These are phyloP conservation scores for Sutorius eximius DNA, from an alignment of 1,284 basidiomycete genomes.

Conservation along the genomic window DNA sequence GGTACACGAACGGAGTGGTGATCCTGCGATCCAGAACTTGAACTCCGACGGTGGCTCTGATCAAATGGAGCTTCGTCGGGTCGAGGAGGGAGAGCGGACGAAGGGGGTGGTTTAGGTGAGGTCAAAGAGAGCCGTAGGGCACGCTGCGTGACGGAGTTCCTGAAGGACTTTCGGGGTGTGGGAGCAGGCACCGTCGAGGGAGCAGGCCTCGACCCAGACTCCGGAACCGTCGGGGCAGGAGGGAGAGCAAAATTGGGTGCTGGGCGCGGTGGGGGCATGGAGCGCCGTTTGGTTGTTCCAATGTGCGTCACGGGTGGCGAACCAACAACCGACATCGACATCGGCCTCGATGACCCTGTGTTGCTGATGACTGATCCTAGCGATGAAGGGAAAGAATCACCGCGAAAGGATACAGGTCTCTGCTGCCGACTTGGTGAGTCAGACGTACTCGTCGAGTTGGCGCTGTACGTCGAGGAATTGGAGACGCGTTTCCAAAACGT, in stretches of 20 bases:
- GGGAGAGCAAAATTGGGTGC: conserved; percentile 68
- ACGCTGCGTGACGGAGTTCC: conserved; percentile 53
- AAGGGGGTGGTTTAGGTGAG: conserved; percentile 63
- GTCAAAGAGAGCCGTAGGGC: conserved; percentile 58
- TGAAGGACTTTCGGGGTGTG: conserved; percentile 43
- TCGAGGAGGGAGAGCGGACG: conserved; percentile 53
- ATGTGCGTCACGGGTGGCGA: conserved; percentile 13
- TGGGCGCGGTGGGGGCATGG: conserved; percentile 68
- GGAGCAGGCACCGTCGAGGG: conserved; percentile 45
- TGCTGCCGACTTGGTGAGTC: conserved; percentile 39
- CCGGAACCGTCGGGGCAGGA: conserved; percentile 51
- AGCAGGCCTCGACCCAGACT: conserved; percentile 26
- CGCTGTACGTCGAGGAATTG: conserved; percentile 52
- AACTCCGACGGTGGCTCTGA: conserved; percentile 40
- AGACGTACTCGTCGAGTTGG: conserved; percentile 47
- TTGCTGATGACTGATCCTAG: conserved; percentile 5
- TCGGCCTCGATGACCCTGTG: conserved; percentile 16
- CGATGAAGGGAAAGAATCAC: conserved; percentile 11
- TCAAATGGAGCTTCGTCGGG: conserved; percentile 49
- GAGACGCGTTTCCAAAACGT: conserved; percentile 62
- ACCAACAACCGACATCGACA: conserved; percentile 19
- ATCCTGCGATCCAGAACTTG: conserved; percentile 15
- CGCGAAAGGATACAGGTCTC: conserved; percentile 15
- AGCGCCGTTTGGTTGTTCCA: conserved; percentile 48
- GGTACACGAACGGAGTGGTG: conserved; percentile 42